Conservation (phyloP, 1,284 basidiomycete genomes). For the Heterobasidion parviporum region DNA sequence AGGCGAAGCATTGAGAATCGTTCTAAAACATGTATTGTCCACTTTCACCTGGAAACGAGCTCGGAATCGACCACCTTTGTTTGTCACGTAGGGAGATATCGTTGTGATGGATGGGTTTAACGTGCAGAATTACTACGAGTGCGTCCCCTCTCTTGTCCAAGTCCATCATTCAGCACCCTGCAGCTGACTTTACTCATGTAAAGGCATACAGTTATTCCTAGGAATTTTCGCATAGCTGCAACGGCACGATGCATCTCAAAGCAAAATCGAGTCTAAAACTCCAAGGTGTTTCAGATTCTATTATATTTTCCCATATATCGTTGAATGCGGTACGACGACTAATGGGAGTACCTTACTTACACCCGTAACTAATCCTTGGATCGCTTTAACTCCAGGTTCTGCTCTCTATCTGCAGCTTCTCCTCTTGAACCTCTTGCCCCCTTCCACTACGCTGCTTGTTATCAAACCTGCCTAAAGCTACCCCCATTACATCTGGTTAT, state of each 20-base stretch:
- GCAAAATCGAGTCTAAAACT: background rate
- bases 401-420: too few relatives aligned
- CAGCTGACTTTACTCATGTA: background rate
- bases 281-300: too few relatives aligned
- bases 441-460: too few relatives aligned
- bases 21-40: constrained; percentile 56
- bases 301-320: too few relatives aligned
- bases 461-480: too few relatives aligned
- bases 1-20: constrained; percentile 39
- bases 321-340: too few relatives aligned
- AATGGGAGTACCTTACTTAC: too few relatives aligned
- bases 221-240: constrained; percentile 45
- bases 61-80: background rate
- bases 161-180: background rate
- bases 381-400: too few relatives aligned
- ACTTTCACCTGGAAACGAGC: too few relatives aligned
- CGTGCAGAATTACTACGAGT: constrained; percentile 68
- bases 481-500: too few relatives aligned
- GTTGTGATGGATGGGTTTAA: constrained; percentile 64
- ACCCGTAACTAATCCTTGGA: too few relatives aligned
- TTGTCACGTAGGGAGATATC: constrained; percentile 52
- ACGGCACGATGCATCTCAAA: constrained; percentile 37
- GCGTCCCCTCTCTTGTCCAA: constrained; percentile 15
- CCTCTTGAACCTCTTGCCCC: too few relatives aligned
- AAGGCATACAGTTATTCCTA: constrained; percentile 41